These are phyloP conservation scores for Lentinus polychrous DNA, from an alignment of 1,284 basidiomycete genomes.

Conservation along the genomic window DNA sequence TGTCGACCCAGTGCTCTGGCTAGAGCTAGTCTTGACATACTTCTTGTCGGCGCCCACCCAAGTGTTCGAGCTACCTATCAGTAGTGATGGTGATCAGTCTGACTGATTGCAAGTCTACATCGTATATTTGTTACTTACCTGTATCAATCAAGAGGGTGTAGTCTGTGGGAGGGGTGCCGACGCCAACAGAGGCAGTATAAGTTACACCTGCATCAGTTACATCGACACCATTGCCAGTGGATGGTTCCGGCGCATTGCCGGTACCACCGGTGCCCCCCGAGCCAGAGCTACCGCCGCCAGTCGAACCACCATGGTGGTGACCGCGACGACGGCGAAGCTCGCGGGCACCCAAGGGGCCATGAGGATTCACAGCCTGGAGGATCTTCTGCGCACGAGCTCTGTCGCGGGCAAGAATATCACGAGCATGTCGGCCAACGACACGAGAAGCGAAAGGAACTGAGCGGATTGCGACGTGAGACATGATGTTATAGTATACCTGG, in stretches of 20 bases:
- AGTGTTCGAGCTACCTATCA: conserved; percentile 32
- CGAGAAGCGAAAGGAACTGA: conserved; percentile 39
- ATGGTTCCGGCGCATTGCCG: conserved; percentile 4
- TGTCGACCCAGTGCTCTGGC: conserved; percentile 33
- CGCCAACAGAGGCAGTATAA: conserved; percentile 48
- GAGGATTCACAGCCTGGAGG: conserved; percentile 40
- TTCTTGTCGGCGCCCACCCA: conserved; percentile 45
- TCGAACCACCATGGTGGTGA: conserved; percentile 19
- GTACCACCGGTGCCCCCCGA: conserved; percentile 9
- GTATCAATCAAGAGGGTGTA: conserved; percentile 57
- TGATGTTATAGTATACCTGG: conserved; percentile 6
- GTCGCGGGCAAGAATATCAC: conserved; percentile 46
- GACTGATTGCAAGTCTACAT: background rate
- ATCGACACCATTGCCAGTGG: conserved; percentile 32
- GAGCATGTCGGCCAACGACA: conserved; percentile 32
- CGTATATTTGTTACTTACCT: conserved; percentile 21
- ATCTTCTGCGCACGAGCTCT: conserved; percentile 47
- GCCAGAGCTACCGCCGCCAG: conserved; percentile 13
- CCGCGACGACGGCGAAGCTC: conserved; percentile 20
- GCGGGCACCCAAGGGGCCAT: conserved; percentile 33
- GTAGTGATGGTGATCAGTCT: background rate
- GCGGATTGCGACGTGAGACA: conserved; percentile 25
- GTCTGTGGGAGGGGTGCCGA: conserved; percentile 51
- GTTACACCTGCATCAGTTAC: conserved; percentile 49
- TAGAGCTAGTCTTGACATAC: conserved; percentile 36